phyloP scores from a whole-genome alignment of 805 yeast species.

The Dipodascus albidus region DNA sequence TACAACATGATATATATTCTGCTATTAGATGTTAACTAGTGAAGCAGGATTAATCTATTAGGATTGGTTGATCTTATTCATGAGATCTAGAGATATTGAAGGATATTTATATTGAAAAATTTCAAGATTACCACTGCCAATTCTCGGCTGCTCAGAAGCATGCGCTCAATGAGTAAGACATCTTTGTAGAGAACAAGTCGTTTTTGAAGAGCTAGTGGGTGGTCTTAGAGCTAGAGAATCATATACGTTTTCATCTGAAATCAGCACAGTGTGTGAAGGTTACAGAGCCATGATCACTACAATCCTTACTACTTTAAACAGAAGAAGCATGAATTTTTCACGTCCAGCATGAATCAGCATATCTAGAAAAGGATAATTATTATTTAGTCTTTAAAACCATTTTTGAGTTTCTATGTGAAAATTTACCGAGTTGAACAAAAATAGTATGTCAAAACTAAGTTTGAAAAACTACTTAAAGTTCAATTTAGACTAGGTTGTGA shows the following conservation, averaged over 20 bases:
- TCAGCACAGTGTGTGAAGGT: not conserved
- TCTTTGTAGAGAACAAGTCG: too few relatives aligned
- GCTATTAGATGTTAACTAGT: not conserved
- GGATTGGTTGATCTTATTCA: not conserved
- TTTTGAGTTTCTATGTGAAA: not conserved
- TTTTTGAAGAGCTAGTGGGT: too few relatives aligned
- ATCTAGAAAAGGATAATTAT: not conserved
- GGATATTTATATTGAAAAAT: not conserved
- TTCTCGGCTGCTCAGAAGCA: too few relatives aligned
- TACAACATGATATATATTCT: not conserved
- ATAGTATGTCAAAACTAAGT: too few relatives aligned
- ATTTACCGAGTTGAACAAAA: not conserved
- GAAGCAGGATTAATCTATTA: not conserved
- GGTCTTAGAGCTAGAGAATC: too few relatives aligned
- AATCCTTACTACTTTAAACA: not conserved
- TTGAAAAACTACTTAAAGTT: too few relatives aligned
- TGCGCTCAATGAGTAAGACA: too few relatives aligned
- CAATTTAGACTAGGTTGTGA: too few relatives aligned
- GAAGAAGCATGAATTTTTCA: not conserved
- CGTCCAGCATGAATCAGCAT: not conserved
- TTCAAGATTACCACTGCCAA: too few relatives aligned
- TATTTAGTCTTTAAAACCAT: not conserved
- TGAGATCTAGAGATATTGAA: not conserved
- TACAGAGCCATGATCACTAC: not conserved
- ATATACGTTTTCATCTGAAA: not conserved